Percentiles rank a stretch among this genome's conserved stretches.
phyloP scores from a whole-genome alignment of 139 green algal genomes.

The Micractinium conductrix region DNA sequence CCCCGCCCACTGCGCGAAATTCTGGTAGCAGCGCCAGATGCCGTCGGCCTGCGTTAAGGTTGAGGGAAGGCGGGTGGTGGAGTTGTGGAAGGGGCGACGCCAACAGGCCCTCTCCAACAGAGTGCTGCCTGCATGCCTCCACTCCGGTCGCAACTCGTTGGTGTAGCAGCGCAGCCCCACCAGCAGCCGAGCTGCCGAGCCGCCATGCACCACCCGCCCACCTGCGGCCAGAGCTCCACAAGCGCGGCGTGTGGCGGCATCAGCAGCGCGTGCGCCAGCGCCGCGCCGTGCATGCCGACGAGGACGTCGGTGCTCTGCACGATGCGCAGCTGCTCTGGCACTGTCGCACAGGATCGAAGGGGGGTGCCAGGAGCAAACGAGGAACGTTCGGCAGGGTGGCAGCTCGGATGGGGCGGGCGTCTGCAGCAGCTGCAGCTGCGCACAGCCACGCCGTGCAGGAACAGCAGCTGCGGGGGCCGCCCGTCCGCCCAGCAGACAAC shows the following conservation, averaged over 20 bases:
- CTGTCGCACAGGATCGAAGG: neutral
- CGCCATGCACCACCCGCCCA: neutral
- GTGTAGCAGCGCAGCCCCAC: too few species aligned
- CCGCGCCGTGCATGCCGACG: constrained; percentile 80
- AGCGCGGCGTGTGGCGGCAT: constrained; percentile 76
- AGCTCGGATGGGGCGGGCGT: too few species aligned
- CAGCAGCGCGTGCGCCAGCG: constrained; percentile 80
- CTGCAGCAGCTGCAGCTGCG: neutral
- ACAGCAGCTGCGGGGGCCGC: too few species aligned
- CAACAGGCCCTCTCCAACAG: too few species aligned
- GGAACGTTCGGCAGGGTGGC: too few species aligned
- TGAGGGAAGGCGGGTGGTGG: too few species aligned
- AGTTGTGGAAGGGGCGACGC: neutral
- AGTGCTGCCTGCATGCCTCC: too few species aligned
- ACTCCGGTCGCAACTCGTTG: too few species aligned
- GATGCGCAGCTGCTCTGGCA: constrained; percentile 69
- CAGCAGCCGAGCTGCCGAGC: neutral
- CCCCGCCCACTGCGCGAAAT: constrained; percentile 29
- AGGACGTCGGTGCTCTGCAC: constrained; percentile 74
- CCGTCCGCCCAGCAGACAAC: too few species aligned
- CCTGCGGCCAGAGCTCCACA: constrained; percentile 70
- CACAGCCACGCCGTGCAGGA: too few species aligned
- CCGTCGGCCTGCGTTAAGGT: constrained; percentile 3
- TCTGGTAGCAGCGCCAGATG: constrained; percentile 41
- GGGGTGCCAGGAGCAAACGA: too few species aligned